These are phyloP conservation scores for Carallia pectinifolia DNA, from an alignment of 345 rosid genomes.

Conservation along the genomic window DNA sequence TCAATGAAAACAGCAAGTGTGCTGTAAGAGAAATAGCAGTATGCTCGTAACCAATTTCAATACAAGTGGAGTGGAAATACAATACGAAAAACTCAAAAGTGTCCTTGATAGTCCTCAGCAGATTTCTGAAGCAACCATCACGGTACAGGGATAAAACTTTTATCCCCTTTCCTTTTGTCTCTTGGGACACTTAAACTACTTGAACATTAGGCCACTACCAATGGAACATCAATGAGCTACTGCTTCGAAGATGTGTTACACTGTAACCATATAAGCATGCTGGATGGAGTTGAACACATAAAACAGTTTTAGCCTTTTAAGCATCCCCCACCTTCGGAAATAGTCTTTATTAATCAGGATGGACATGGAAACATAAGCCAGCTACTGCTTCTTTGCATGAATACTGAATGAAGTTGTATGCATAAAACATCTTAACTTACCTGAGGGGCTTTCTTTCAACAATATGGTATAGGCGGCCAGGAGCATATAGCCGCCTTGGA, in stretches of 20 bases:
- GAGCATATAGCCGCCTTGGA: constrained; percentile 83
- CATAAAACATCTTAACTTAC: constrained; percentile 31
- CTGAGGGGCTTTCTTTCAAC: constrained; percentile 80
- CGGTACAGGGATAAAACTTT: no score
- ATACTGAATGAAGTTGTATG: neutral
- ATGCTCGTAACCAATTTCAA: neutral
- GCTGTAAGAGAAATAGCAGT: neutral
- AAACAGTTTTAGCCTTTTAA: neutral
- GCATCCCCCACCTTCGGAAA: neutral
- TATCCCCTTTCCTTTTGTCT: no score
- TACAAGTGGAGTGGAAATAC: neutral
- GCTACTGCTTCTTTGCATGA: neutral
- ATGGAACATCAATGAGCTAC: neutral
- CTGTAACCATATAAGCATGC: neutral
- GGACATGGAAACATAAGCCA: neutral
- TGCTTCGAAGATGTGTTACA: neutral
- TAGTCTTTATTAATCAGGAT: neutral
- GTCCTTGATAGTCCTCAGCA: neutral
- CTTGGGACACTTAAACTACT: no score
- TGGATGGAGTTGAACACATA: no score
- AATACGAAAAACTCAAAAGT: neutral
- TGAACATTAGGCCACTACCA: neutral
- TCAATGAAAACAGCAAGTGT: neutral
- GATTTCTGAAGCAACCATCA: no score
- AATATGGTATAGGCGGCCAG: constrained; percentile 91